A percentile compares a stretch with the other conserved stretches of the same genome.
These are phyloP conservation scores for Ceriops tagal DNA, from an alignment of 345 rosid genomes.

Conservation along the genomic window DNA sequence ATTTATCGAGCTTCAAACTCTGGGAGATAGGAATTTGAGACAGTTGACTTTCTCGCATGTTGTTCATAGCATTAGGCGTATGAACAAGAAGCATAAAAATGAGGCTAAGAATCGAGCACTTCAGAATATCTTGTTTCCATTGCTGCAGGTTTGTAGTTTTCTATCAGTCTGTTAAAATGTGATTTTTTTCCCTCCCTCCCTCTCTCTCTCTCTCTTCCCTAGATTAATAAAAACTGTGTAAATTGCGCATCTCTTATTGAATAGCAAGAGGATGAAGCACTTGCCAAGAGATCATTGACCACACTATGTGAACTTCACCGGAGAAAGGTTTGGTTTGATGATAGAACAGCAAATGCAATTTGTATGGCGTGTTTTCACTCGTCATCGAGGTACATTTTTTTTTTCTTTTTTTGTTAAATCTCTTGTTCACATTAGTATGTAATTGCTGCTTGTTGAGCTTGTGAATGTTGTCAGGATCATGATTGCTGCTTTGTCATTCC, in stretches of 20 bases:
- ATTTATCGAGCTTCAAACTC: constrained; percentile 80
- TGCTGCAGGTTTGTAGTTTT: constrained; percentile 55
- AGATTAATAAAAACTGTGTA: not conserved
- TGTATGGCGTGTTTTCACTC: constrained; percentile 88
- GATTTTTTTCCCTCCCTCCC: not conserved
- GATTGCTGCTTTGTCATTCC: constrained; percentile 72
- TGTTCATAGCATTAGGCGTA: constrained; percentile 66
- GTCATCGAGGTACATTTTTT: constrained; percentile 54
- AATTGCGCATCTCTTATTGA: not conserved
- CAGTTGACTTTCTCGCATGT: constrained; percentile 79
- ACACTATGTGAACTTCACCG: constrained; percentile 74
- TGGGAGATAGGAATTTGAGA: constrained; percentile 66
- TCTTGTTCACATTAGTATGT: not conserved
- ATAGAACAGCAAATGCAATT: constrained; percentile 86
- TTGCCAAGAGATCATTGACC: constrained; percentile 69
- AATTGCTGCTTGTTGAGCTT: constrained; percentile 7
- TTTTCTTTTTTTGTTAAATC: not conserved
- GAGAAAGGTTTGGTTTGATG: constrained; percentile 85
- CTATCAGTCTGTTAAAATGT: not conserved
- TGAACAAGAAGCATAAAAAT: constrained; percentile 73
- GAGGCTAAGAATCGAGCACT: constrained; percentile 69
- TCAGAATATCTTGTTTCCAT: constrained; percentile 66
- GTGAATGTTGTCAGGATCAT: constrained; percentile 56
- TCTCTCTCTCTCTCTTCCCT: not conserved
- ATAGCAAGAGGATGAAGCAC: constrained; percentile 77